Evolutionary conservation across 2,329 filamentous ascomycete species (phyloP).

Genomic region (Aschersonia sp.): DNA sequence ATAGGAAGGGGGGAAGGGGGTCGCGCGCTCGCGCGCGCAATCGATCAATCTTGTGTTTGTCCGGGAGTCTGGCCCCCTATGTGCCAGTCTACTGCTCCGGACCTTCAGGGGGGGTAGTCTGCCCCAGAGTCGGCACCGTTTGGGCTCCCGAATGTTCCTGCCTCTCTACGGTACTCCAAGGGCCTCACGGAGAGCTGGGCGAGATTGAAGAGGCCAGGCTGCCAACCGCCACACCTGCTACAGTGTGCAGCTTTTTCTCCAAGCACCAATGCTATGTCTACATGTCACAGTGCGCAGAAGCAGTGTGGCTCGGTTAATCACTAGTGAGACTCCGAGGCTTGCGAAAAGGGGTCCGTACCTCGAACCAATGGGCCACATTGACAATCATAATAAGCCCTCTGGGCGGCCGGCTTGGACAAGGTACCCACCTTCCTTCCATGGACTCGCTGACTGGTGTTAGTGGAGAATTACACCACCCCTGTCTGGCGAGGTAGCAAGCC

Average conservation of each 20-base stretch:
- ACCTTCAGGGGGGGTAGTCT: too few relatives aligned
- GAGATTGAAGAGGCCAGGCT: too few relatives aligned
- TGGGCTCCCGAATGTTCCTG: too few relatives aligned
- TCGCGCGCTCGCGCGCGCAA: too few relatives aligned
- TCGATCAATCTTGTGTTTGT: too few relatives aligned
- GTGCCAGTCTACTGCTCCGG: too few relatives aligned
- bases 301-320: not conserved
- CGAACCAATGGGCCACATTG: too few relatives aligned
- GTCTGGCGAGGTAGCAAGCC: not conserved
- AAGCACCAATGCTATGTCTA: not conserved
- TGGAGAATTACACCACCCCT: not conserved
- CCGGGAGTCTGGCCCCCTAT: too few relatives aligned
- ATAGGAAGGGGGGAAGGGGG: not conserved
- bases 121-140: too few relatives aligned
- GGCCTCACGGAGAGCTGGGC: too few relatives aligned
- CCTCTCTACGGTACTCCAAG: too few relatives aligned
- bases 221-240: not conserved
- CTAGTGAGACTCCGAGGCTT: not conserved
- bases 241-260: not conserved
- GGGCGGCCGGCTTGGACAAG: not conserved
- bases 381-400: too few relatives aligned
- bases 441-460: not conserved
- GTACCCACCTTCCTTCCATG: not conserved
- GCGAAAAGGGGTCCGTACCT: not conserved
- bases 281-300: not conserved